Evolutionary conservation across 176 grass and related monocot genomes (phyloP), one percentile per base, ranked within the genome.

Genomic region (Oryza glumipatula): DNA sequence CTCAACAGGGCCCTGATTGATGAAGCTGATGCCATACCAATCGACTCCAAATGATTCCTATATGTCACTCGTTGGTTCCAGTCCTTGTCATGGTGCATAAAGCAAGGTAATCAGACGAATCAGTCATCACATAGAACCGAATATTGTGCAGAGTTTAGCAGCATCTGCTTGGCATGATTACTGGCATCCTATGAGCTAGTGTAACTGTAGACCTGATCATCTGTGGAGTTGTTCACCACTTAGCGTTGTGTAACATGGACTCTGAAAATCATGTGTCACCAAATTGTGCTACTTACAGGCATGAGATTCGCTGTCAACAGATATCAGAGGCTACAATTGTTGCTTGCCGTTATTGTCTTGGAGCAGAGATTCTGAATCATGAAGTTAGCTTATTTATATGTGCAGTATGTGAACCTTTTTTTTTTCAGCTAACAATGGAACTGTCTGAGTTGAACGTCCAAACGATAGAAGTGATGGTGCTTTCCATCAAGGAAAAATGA

Each of bases 11-110:
- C 26, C 43, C 56, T 65, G 24, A 35, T 16, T 35, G 81, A 74
- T 35, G 81, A 74, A 33, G 56, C 21, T 56, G 65, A 78, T 16
- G 33, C 35, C 8, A 26, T 19, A 49, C 39, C 67, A 72, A 48
- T 77, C 16, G 23, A 19, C 33, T 73, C 33, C 58, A 36, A 85
- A 58, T 5, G 46, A 76, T 54, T 68, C n/a, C 54, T 66, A 38
- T 26, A 9, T 64, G 24, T 23, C 2, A 9, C 21, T 45, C n/a
- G 1, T 63, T 68, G 38, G 23, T 54, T 38, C 51, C 22, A 63
- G 15, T 58, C 35, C 13, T n/a, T 49, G 36, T 21, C 47, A 58
- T n/a, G 46, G 10, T 77, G 48, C 66, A 54, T 61, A 17, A 46
- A 23, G 22, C 52, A 68, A 35, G 69, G 22, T 7, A 70, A 26